Conservation (phyloP, 345 rosid species). For the Eucalyptus brandiana region DNA sequence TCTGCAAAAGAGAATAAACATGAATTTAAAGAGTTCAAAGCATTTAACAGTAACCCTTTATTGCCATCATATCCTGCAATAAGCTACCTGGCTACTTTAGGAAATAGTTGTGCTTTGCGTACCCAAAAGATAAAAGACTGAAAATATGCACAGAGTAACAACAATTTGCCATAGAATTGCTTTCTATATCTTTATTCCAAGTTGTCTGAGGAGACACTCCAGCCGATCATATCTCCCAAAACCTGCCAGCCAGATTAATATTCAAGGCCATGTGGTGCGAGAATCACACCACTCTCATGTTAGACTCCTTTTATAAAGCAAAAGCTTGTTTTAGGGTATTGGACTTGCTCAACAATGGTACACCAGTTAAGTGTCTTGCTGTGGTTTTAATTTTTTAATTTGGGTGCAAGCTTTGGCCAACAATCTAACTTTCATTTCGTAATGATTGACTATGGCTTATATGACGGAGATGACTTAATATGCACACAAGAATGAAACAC, state of each 20-base stretch:
- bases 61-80: neutral
- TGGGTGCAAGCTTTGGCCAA: neutral
- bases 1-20: constrained; percentile 19
- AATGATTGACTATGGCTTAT: neutral
- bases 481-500: neutral
- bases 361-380: neutral
- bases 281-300: neutral
- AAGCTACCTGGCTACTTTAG: neutral
- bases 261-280: neutral
- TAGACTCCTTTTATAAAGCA: neutral
- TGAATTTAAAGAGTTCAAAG: neutral
- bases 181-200: neutral
- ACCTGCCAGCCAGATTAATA: neutral
- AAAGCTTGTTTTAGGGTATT: neutral
- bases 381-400: neutral
- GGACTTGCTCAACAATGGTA: neutral
- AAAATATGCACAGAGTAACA: neutral
- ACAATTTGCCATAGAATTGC: neutral
- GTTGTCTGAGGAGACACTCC: neutral
- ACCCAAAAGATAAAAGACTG: neutral
- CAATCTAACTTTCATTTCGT: neutral
- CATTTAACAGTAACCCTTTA: neutral
- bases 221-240: neutral
- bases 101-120: neutral
- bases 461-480: neutral